These are phyloP conservation scores for Ensete ventricosum DNA, from an alignment of 176 grass and related monocot species.

Conservation along the genomic window DNA sequence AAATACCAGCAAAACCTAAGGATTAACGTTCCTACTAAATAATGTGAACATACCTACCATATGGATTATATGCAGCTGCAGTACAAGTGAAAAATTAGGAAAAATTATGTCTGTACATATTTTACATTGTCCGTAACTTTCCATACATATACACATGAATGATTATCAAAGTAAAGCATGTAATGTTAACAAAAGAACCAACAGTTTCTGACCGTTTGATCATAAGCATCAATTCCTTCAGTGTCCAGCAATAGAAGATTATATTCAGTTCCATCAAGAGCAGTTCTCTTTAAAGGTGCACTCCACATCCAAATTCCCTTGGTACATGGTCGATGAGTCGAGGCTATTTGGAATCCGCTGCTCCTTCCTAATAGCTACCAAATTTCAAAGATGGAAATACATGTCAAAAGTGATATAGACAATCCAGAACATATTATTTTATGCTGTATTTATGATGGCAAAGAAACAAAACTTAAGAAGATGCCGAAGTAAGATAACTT, in stretches of 20 bases:
- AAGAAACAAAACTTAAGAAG: neutral
- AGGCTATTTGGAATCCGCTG: slow-evolving; percentile 68
- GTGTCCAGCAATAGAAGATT: slow-evolving; percentile 60
- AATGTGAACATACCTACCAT: neutral
- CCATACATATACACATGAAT: neutral
- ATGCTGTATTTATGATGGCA: neutral
- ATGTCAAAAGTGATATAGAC: neutral
- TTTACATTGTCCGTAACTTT: neutral
- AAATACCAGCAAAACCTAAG: neutral
- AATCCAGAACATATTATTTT: neutral
- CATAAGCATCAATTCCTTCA: slow-evolving; percentile 85
- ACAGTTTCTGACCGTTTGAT: slow-evolving; percentile 48
- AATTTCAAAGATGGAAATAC: neutral
- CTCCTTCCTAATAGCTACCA: slow-evolving; percentile 62
- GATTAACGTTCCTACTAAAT: neutral
- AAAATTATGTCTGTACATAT: neutral
- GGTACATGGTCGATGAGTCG: slow-evolving; percentile 71
- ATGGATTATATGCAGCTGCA: neutral
- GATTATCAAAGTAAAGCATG: neutral
- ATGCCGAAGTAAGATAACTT: neutral
- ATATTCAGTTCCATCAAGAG: slow-evolving; percentile 75
- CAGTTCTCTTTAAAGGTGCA: slow-evolving; percentile 54
- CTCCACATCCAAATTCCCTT: slow-evolving; percentile 94
- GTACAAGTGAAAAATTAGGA: neutral
- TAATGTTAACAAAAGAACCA: slow-evolving; percentile 8